These are phyloP conservation scores for Neostapfia colusana DNA, from an alignment of 176 grass and related monocot genomes.

Conservation along the genomic window DNA sequence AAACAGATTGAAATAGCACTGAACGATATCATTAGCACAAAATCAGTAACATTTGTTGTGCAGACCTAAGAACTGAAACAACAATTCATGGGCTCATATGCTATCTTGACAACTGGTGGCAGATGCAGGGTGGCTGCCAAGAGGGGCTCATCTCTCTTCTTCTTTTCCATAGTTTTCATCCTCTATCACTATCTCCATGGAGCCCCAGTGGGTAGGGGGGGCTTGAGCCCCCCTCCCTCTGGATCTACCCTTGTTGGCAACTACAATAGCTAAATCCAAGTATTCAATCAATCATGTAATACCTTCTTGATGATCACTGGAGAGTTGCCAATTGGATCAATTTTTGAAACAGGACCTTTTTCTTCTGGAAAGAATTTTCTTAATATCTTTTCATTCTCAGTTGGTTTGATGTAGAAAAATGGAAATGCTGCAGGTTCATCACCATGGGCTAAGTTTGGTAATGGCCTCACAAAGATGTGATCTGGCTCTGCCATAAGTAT, in stretches of 20 bases:
- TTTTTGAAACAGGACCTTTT: constrained; percentile 78
- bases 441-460: constrained; percentile 82
- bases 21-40: not conserved
- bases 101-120: not conserved
- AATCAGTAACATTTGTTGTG: not conserved
- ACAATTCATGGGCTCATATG: not conserved
- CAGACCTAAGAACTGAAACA: not conserved
- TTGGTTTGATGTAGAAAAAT: constrained; percentile 93
- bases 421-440: constrained; percentile 74
- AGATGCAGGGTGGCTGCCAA: too few relatives aligned
- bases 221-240: too few relatives aligned
- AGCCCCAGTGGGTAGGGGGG: too few relatives aligned
- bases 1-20: constrained; percentile 20
- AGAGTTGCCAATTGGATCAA: constrained; percentile 95
- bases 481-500: constrained; percentile 99
- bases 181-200: too few relatives aligned
- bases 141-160: too few relatives aligned
- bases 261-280: not conserved
- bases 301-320: constrained; percentile 99
- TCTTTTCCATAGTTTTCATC: too few relatives aligned
- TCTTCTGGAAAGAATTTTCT: constrained; percentile 92
- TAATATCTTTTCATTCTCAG: constrained; percentile 81
- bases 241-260: not conserved
- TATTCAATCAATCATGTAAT: constrained; percentile 17
- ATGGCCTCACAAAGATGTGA: constrained; percentile 90